These are phyloP conservation scores for Tephrocybe sp. DNA, from an alignment of 768 basidiomycete species.

Conservation along the genomic window DNA sequence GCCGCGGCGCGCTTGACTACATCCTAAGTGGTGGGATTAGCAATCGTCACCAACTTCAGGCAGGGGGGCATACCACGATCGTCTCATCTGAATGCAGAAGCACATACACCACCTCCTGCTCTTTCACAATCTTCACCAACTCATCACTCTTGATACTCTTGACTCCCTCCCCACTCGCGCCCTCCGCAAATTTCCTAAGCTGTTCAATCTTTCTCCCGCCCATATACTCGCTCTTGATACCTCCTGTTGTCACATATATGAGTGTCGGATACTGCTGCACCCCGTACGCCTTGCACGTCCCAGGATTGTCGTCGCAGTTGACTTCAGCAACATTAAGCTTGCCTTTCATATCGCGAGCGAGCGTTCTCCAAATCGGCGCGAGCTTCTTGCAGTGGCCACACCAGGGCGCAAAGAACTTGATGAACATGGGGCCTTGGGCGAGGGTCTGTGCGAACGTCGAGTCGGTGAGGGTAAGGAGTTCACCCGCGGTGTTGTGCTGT, in stretches of 20 bases:
- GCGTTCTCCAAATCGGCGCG: slow-evolving; percentile 75
- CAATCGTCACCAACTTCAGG: not conserved
- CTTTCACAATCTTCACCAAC: slow-evolving; percentile 34
- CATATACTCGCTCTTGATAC: slow-evolving; percentile 68
- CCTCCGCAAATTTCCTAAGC: slow-evolving; percentile 72
- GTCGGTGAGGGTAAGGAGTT: slow-evolving; percentile 34
- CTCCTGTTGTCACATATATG: slow-evolving; percentile 60
- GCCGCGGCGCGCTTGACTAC: slow-evolving; percentile 36
- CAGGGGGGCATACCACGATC: slow-evolving; percentile 28
- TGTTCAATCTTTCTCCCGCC: slow-evolving; percentile 72
- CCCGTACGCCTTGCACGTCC: slow-evolving; percentile 63
- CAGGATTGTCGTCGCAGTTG: slow-evolving; percentile 78
- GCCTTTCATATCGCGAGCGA: slow-evolving; percentile 69
- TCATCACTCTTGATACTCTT: slow-evolving; percentile 33
- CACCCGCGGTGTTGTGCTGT: slow-evolving; percentile 32
- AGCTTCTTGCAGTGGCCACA: slow-evolving; percentile 97
- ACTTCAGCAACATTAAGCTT: slow-evolving; percentile 82
- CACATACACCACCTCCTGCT: slow-evolving; percentile 53
- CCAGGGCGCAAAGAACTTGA: slow-evolving; percentile 90
- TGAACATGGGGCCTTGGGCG: slow-evolving; percentile 45
- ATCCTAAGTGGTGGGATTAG: slow-evolving; percentile 26
- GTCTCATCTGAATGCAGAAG: slow-evolving; percentile 45
- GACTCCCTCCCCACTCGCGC: slow-evolving; percentile 62
- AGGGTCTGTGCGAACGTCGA: slow-evolving; percentile 40
- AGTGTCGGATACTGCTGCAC: slow-evolving; percentile 86